Base-by-base conservation (phyloP, 2,329 filamentous ascomycete genomes). In the Penicillium italicum region DNA sequence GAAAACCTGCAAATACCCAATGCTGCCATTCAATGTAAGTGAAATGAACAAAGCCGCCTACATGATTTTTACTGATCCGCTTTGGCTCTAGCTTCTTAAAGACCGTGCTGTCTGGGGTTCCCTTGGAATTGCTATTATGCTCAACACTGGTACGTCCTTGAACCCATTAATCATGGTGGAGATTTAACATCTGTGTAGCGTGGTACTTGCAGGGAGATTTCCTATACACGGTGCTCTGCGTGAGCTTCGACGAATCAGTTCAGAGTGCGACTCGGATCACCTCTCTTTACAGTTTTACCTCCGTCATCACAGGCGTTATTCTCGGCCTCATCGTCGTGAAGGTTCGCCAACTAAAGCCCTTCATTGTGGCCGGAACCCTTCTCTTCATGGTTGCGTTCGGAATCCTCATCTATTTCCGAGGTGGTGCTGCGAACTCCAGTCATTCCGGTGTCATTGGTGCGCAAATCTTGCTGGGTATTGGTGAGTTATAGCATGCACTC, bases 311-410 rank as follows among this genome's bases (percentile, higher is more conserved):
- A 1, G 85, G 85, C 28, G 76, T 79, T 42, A 63, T 82, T 43
- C 74, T 85, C 16, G 84, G 85, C 5, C 65, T 84, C 12, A 68
- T 87, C 31, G 80, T 87, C 37, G 80, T 77, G 73, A 78, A 76
- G 52, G 76, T 85, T 24, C 80, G 83, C 50, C 82, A 80, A 24
- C 78, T 87, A 65, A 88, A 88, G 66, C 68, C 76, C n/a, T 85
- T 88, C 68, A 86, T 87, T 65, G 70, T 87, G 37, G 72, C 73
- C 28, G 85, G 85, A 33, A 86, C 83, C 1, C 70, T 74, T 9
- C 75, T 87, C 2, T 87, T 85, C 74, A 76, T 85, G 64, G 82
- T 85, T n/a, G 84, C 85, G 0, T 87, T 86, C 59, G 85, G 85
- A 10, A 76, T 88, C 1, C 74, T 88, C 18, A 86, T 87, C 64